Percentiles rank a stretch among this genome's conserved stretches.
phyloP scores from a whole-genome alignment of 768 basidiomycete species.

The Macrocybe gigantea region DNA sequence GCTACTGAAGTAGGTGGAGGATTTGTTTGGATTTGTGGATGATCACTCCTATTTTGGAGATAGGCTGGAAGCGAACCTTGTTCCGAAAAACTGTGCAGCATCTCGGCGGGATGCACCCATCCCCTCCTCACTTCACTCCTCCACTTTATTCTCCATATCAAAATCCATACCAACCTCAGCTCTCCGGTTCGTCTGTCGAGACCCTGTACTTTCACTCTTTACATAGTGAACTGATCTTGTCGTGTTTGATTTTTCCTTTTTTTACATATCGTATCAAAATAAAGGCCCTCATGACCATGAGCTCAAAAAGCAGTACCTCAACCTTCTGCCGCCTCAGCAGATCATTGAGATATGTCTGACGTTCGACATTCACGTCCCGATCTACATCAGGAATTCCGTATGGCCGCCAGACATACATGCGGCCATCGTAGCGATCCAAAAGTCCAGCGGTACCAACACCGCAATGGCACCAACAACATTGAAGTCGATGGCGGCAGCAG shows the following conservation, averaged over 20 bases:
- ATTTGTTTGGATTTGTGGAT: too few relatives aligned
- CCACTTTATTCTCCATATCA: constrained; percentile 30
- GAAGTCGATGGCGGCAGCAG: background rate
- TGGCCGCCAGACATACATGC: constrained; percentile 70
- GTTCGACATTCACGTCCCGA: constrained; percentile 63
- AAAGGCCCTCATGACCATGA: constrained; percentile 43
- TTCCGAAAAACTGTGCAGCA: constrained; percentile 69
- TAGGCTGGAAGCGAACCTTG: constrained; percentile 48
- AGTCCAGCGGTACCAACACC: constrained; percentile 13
- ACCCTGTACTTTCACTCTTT: background rate
- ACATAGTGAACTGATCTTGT: too few relatives aligned
- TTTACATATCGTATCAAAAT: background rate
- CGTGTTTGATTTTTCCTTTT: too few relatives aligned
- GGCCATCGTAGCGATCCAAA: constrained; percentile 52
- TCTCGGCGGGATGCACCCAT: constrained; percentile 57
- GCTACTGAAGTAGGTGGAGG: too few relatives aligned
- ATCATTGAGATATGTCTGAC: constrained; percentile 76
- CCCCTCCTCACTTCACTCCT: constrained; percentile 26
- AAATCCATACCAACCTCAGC: constrained; percentile 26
- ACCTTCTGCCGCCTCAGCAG: constrained; percentile 59
- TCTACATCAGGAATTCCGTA: constrained; percentile 56
- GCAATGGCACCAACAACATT: constrained; percentile 9
- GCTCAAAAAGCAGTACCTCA: constrained; percentile 69
- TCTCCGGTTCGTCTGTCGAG: constrained; percentile 17
- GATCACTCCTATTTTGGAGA: too few relatives aligned